These are phyloP conservation scores for Acidomyces sp. DNA, from an alignment of 495 filamentous ascomycete genomes.

Conservation along the genomic window DNA sequence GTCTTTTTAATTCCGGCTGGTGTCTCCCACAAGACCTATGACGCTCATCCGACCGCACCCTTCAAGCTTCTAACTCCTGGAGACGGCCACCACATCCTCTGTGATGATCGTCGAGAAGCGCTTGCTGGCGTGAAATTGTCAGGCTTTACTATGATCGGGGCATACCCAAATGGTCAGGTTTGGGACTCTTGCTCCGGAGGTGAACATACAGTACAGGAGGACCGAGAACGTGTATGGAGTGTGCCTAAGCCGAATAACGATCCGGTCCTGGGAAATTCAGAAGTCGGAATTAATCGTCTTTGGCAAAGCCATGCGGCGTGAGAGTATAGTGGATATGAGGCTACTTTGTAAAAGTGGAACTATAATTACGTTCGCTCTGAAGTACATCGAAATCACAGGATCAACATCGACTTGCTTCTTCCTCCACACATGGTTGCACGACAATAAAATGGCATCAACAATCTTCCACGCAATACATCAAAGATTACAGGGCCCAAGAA, in stretches of 20 bases:
- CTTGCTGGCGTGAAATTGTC: slow-evolving; percentile 11
- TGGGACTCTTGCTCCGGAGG: slow-evolving; percentile 24
- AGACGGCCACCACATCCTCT: slow-evolving; percentile 15
- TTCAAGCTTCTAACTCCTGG: slow-evolving; percentile 25
- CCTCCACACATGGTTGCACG: too few species aligned
- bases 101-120: slow-evolving; percentile 6
- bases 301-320: too few species aligned
- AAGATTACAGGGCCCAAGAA: too few species aligned
- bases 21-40: slow-evolving; percentile 28
- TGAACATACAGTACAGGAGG: slow-evolving; percentile 15
- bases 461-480: too few species aligned
- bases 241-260: slow-evolving; percentile 21
- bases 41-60: slow-evolving; percentile 17
- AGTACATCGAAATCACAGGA: too few species aligned
- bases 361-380: too few species aligned
- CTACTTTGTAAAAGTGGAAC: too few species aligned
- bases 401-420: too few species aligned
- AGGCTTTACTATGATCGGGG: slow-evolving; percentile 25
- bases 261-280: slow-evolving; percentile 19
- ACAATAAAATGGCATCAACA: too few species aligned
- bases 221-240: slow-evolving; percentile 17
- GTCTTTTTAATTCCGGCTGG: slow-evolving; percentile 32
- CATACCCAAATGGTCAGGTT: slow-evolving; percentile 20
- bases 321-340: too few species aligned
- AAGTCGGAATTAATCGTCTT: slow-evolving; percentile 20